Evolutionary conservation across 2,329 filamentous ascomycete species (phyloP).

Genomic region (Exophiala sp.): DNA sequence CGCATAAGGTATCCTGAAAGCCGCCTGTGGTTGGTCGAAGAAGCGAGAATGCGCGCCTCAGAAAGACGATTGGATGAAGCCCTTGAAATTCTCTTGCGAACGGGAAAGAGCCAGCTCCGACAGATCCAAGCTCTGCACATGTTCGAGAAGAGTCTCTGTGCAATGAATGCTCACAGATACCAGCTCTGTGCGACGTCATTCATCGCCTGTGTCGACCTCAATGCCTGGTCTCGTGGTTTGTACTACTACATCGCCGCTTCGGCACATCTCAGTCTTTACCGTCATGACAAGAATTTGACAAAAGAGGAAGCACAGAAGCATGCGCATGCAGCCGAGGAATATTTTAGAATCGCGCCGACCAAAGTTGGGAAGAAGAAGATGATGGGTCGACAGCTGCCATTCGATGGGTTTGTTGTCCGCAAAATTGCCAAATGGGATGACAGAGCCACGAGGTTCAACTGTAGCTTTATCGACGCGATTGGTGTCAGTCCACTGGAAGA

Average conservation of each 20-base stretch:
- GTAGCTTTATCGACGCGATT: constrained; percentile 74
- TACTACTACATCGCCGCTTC: constrained; percentile 86
- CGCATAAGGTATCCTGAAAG: constrained; percentile 74
- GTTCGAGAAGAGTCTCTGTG: constrained; percentile 77
- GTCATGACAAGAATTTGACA: constrained; percentile 45
- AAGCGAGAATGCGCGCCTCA: constrained; percentile 71
- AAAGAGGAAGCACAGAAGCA: constrained; percentile 50
- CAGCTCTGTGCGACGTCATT: constrained; percentile 70
- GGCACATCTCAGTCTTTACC: constrained; percentile 77
- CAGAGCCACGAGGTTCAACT: constrained; percentile 62
- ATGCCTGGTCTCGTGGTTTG: constrained; percentile 84
- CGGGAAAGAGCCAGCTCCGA: constrained; percentile 67
- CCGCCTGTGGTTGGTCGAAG: constrained; percentile 81
- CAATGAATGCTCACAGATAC: constrained; percentile 78
- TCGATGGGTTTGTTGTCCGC: constrained; percentile 78
- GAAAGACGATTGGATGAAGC: constrained; percentile 65
- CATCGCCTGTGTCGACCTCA: constrained; percentile 66
- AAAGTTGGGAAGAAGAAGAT: constrained; percentile 82
- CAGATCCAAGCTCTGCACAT: constrained; percentile 81
- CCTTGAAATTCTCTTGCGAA: constrained; percentile 60
- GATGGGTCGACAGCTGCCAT: constrained; percentile 83
- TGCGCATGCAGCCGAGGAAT: constrained; percentile 64
- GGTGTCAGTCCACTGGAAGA: constrained; percentile 79
- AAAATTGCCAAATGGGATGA: constrained; percentile 88
- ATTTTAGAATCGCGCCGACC: constrained; percentile 67